Conservation (phyloP, 176 grass and related monocot genomes). For the Urochloa ruziziensis region DNA sequence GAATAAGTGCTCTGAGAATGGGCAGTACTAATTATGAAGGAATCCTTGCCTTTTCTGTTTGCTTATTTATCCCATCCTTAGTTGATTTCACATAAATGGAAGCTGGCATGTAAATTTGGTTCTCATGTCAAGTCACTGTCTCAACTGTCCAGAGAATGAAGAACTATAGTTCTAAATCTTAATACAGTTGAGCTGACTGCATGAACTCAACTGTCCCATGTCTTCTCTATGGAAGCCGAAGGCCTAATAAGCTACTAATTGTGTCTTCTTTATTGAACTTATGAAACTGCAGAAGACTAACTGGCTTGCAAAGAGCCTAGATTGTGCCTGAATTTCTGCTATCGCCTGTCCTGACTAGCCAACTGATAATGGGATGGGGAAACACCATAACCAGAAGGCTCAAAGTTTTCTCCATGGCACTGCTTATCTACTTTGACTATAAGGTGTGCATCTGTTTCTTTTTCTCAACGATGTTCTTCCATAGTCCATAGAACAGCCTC, state of each 20-base stretch:
- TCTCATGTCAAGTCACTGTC: not conserved
- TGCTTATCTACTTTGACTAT: conserved; percentile 83
- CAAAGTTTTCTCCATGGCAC: conserved; percentile 70
- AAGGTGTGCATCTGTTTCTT: conserved; percentile 46
- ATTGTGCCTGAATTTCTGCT: not conserved
- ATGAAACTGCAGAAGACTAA: conserved; percentile 25
- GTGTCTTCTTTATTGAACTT: conserved; percentile 12
- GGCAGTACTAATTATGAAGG: not conserved
- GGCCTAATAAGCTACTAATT: conserved; percentile 3
- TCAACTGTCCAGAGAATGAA: conserved; percentile 11
- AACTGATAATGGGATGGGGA: conserved; percentile 80
- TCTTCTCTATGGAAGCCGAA: conserved; percentile 11
- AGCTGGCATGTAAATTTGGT: not conserved
- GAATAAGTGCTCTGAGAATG: not conserved
- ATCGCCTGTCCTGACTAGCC: not conserved
- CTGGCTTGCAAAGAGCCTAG: not conserved
- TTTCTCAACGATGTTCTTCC: conserved; percentile 19
- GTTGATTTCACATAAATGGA: conserved; percentile 10
- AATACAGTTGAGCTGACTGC: not conserved
- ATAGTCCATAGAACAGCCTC: conserved; percentile 2
- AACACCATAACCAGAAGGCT: conserved; percentile 63
- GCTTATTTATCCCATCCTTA: not conserved
- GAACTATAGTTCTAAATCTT: not conserved
- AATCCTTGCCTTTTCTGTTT: not conserved
- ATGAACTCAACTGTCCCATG: not conserved